Evolutionary conservation across 1,284 basidiomycete species (phyloP), one percentile per base, ranked within the genome.

Genomic region (Stereum hirsutum): DNA sequence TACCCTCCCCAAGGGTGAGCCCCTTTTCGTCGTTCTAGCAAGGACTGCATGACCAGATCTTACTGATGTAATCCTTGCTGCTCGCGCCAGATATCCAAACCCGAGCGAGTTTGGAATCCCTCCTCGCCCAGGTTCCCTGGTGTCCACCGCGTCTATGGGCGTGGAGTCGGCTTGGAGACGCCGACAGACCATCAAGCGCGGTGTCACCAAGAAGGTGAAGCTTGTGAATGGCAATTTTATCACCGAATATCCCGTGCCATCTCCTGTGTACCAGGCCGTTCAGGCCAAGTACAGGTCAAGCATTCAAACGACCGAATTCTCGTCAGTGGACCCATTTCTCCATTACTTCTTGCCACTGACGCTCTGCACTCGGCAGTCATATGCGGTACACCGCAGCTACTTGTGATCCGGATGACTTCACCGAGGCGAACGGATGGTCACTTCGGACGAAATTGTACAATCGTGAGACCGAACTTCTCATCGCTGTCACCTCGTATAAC

Each of bases 381-480:
- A 90, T 94, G 88, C 76, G 90, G 30, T 93, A 93, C 65, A 90
- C 83, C 33, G 88, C 92, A 46, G 94, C 93, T 6, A 97, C 93
- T 1, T 85, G 81, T 55, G 94, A 97, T 58, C 93, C 94, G 5
- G 94, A 98, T 60, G 93, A 97, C 53, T 98, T 97, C 56, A 70
- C 69, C 4, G 78, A 82, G 54, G 81, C 78, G 33, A 81, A 78
- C 56, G 94, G 95, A 20, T 89, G 76, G 68, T 84, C 84, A 10
- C 68, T 99, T 34, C 82, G 95, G 15, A 75, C 85, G 3, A 86
- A 88, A 53, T 70, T 84, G 49, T 97, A 94, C 64, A 81, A 84
- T 43, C 86, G 94, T 41, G 78, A 90, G 53, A 98, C 95, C 0
- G 95, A 99, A 55, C 64, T 99, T 5, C 74, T 98, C 33, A 96